These are phyloP conservation scores for Wallacemonas sp. DNA, from an alignment of 208 protist genomes.

Conservation along the genomic window DNA sequence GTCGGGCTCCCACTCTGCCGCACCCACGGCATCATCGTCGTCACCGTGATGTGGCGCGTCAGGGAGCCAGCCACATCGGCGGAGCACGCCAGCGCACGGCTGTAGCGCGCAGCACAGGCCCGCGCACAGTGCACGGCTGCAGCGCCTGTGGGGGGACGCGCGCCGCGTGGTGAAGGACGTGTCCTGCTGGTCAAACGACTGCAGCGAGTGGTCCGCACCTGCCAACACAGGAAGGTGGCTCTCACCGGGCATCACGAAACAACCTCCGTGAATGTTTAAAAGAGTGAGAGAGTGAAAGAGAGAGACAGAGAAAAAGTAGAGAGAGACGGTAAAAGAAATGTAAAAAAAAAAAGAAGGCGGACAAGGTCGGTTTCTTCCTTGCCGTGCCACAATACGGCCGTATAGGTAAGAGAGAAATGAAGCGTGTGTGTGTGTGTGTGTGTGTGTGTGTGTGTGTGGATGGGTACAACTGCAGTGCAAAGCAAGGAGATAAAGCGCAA, in stretches of 20 bases:
- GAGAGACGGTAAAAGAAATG: no score
- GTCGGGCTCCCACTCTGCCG: constrained; percentile 5
- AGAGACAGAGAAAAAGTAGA: no score
- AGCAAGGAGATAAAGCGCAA: neutral
- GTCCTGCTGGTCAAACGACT: constrained; percentile 2
- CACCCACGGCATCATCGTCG: neutral
- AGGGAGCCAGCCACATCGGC: constrained; percentile 12
- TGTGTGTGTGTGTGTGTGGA: neutral
- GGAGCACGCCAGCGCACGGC: neutral
- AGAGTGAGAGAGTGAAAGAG: neutral
- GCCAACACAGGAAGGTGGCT: neutral
- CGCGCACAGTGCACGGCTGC: neutral
- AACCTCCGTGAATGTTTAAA: neutral
- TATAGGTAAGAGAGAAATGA: no score
- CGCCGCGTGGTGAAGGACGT: neutral
- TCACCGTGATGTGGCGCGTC: neutral
- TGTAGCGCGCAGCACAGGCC: constrained; percentile 1
- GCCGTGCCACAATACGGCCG: no score
- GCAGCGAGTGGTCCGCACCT: neutral
- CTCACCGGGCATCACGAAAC: neutral
- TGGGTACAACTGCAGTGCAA: neutral
- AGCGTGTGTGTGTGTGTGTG: neutral
- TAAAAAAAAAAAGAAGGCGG: no score
- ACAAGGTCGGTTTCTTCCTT: no score
- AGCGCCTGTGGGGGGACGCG: neutral